Percentiles rank a stretch among this genome's conserved stretches.
phyloP scores from a whole-genome alignment of 331 rosid genomes.

The Stylosanthes scabra region DNA sequence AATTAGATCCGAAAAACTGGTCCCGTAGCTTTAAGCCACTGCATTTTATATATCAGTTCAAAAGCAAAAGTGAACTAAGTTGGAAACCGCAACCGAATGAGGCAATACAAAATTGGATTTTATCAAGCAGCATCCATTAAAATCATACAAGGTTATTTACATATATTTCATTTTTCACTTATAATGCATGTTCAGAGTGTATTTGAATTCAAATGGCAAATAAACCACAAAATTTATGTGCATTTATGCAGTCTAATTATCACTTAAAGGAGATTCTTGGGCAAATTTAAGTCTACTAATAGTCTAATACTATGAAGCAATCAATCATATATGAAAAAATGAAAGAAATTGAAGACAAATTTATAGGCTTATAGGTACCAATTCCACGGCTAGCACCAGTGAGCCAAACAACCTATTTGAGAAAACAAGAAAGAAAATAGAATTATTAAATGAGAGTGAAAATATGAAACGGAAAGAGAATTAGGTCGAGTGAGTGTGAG shows the following conservation, averaged over 20 bases:
- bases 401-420: slow-evolving; percentile 83
- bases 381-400: slow-evolving; percentile 99
- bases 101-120: neutral
- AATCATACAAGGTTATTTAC: slow-evolving; percentile 1
- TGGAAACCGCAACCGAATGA: neutral
- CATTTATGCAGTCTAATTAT: neutral
- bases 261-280: neutral
- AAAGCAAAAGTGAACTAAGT: slow-evolving; percentile 1
- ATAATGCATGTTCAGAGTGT: neutral
- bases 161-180: neutral
- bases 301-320: neutral
- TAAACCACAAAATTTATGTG: neutral
- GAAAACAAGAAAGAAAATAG: neutral
- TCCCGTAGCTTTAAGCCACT: neutral
- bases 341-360: neutral
- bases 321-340: neutral
- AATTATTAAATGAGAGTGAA: neutral
- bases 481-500: neutral
- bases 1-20: slow-evolving; percentile 6
- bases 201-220: neutral
- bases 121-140: slow-evolving; percentile 9
- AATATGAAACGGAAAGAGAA: slow-evolving; percentile 15
- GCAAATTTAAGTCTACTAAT: neutral
- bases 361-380: slow-evolving; percentile 49
- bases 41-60: slow-evolving; percentile 5